Conservation (phyloP, 2,329 filamentous ascomycete species). For the Beauveria sp. region DNA sequence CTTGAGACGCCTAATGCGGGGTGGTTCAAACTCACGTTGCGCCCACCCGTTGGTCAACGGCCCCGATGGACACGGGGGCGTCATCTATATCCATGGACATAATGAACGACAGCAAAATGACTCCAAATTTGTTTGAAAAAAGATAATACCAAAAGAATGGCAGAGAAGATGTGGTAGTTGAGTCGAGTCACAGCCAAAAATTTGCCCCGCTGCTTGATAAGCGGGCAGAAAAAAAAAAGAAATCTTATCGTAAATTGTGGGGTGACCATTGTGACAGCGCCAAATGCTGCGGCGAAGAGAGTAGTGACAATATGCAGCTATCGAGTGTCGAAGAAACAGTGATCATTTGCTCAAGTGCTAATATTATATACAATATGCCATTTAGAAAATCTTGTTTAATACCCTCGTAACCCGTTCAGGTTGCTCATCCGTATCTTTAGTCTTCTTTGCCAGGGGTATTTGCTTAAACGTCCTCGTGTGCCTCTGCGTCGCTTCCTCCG, state of each 20-base stretch:
- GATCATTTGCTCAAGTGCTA: slow-evolving; percentile 8
- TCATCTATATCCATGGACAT: slow-evolving; percentile 41
- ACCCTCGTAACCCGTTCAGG: slow-evolving; percentile 52
- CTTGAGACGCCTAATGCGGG: slow-evolving; percentile 1
- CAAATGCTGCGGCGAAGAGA: background rate
- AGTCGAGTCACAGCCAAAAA: slow-evolving; percentile 16
- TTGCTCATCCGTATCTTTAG: slow-evolving; percentile 35
- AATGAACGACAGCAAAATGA: slow-evolving; percentile 14
- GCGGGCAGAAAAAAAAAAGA: slow-evolving; percentile 15
- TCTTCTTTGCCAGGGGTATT: slow-evolving; percentile 49
- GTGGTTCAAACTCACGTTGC: slow-evolving; percentile 31
- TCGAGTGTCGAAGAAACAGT: background rate
- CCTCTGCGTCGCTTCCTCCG: slow-evolving; percentile 17
- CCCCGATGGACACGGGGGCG: slow-evolving; percentile 30
- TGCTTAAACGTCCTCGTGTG: slow-evolving; percentile 55
- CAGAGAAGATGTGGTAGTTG: slow-evolving; percentile 1
- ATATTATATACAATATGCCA: slow-evolving; percentile 1
- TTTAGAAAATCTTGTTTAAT: slow-evolving; percentile 57
- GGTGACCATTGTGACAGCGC: background rate
- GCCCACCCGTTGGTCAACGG: slow-evolving; percentile 25
- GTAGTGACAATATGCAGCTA: slow-evolving; percentile 5
- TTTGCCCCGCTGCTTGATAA: slow-evolving; percentile 34
- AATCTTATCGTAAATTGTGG: slow-evolving; percentile 21
- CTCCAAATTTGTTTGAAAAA: background rate
- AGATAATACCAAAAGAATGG: slow-evolving; percentile 6